Evolutionary conservation across 495 filamentous ascomycete species (phyloP), one percentile per base, ranked within the genome.

Genomic region (Barbatosphaeria neglecta): DNA sequence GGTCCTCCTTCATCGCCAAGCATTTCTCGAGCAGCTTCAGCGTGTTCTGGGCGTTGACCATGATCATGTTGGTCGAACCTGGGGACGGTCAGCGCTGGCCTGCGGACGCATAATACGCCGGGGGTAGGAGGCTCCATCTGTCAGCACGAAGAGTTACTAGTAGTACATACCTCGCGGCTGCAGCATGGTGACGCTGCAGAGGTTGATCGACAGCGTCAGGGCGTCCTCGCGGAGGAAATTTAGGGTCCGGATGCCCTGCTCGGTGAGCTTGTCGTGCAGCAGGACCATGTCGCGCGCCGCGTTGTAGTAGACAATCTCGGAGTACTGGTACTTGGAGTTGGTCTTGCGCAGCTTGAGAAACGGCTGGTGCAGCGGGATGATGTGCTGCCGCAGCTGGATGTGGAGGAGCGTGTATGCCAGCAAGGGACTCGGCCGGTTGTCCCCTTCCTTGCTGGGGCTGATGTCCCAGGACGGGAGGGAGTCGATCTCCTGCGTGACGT

Each of bases 131-230:
- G n/a, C n/a, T n/a, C n/a, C n/a, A n/a, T n/a, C 23, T 20, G 38
- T 58, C 37, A 55, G 50, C 13, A 45, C 42, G 8, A 10, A 1
- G 43, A 17, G 9, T 20, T 25, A 23, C 20, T 23, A 39, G 16
- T 2, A 38, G 23, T 24, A 22, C 40, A 2, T 55, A 65, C 62
- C 63, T 54, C 62, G 58, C n/a, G 69, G 69, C 48, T 74, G 70
- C 18, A 71, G 67, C 52, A 74, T 61, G 13, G 69, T 66, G 41
- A 74, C 62, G 45, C 65, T 67, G 58, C 63, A 67, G 25, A 71
- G 60, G 45, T 65, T 68, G 51, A 71, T 66, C 35, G 66, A 60
- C 19, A 67, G 54, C 0, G 67, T 61, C 17, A 71, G 46, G 10
- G 54, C 49, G 44, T 71, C 68, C 43, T 66, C 62, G 39, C 68